Evolutionary conservation across 2,329 filamentous ascomycete genomes (phyloP).

Genomic region (Botrytis fragariae): DNA sequence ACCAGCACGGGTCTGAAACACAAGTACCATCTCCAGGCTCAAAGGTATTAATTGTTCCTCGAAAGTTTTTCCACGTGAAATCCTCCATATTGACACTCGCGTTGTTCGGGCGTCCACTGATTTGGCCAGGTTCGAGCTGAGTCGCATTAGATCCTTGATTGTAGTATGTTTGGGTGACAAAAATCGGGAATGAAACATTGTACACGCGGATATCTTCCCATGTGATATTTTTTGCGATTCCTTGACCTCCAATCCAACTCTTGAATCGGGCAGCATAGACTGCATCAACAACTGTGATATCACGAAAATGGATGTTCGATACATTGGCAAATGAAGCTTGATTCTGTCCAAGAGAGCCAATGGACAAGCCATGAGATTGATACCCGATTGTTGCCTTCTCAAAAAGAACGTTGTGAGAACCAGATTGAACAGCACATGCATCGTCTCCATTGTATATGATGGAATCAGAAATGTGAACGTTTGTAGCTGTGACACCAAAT

Average conservation of each 20-base stretch:
- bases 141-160: slow-evolving; percentile 41
- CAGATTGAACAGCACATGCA: slow-evolving; percentile 43
- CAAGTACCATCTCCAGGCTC: slow-evolving; percentile 46
- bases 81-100: slow-evolving; percentile 44
- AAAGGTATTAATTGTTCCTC: slow-evolving; percentile 44
- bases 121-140: slow-evolving; percentile 32
- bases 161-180: slow-evolving; percentile 47
- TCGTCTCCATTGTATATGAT: slow-evolving; percentile 46
- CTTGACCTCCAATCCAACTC: slow-evolving; percentile 45
- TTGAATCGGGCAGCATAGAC: slow-evolving; percentile 47
- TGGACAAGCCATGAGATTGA: slow-evolving; percentile 45
- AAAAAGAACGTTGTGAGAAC: slow-evolving; percentile 42
- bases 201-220: slow-evolving; percentile 45
- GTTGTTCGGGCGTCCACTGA: slow-evolving; percentile 39
- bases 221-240: slow-evolving; percentile 44
- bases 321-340: slow-evolving; percentile 41
- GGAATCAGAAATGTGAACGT: slow-evolving; percentile 36
- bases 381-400: slow-evolving; percentile 44
- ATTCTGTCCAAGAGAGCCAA: slow-evolving; percentile 44
- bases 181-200: slow-evolving; percentile 48
- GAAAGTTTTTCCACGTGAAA: slow-evolving; percentile 44
- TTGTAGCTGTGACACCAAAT: slow-evolving; percentile 38
- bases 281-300: slow-evolving; percentile 44
- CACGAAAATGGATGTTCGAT: slow-evolving; percentile 44
- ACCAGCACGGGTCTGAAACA: slow-evolving; percentile 45